Evolutionary conservation across 306 rosid species (phyloP), one percentile per base, ranked within the genome.

Genomic region (Senna siamea): DNA sequence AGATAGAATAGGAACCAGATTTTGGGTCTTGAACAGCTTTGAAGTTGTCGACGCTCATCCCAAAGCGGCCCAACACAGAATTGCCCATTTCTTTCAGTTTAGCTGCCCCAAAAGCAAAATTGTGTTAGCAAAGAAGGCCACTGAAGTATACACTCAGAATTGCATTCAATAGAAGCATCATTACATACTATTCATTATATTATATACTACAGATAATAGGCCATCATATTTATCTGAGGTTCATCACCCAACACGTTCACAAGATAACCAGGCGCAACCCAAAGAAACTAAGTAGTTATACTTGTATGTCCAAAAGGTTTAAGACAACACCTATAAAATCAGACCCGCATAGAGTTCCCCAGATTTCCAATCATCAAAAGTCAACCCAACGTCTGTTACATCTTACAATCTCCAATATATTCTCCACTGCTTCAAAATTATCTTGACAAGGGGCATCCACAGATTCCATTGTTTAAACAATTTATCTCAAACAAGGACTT

Each of bases 1-100:
- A 82, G 55, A 93, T 18, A 43, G 98, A 93, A 78, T 93, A 93
- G 23, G 96, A 93, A 68, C 98, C 97, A 12, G 97, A 87, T 82
- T 88, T 91, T 26, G 97, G 97, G 82, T 94, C 97, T 84, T 94
- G 78, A 50, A 91, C 94, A 28, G 98, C 81, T 72, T 93, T 91
- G 76, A 93, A 93, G 87, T 89, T 91, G 84, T 91, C 98, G 0
- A 84, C 59, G 28, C 92, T 94, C 97, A 94, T 91, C 30, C 98
- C 98, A 47, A 91, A 94, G 65, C 93, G 98, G 41, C 97, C 96
- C 84, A 94, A 75, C 67, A 94, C 47, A 69, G 94, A 91, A 77
- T 94, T 94, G 32, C 97, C 98, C 91, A 94, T 84, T 0, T 91
- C 98, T 84, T 94, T 94, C 78, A 94, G 78, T 81, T 91, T 94